These are phyloP conservation scores for Irpex rosettiformis DNA, from an alignment of 1,284 basidiomycete genomes.

Conservation along the genomic window DNA sequence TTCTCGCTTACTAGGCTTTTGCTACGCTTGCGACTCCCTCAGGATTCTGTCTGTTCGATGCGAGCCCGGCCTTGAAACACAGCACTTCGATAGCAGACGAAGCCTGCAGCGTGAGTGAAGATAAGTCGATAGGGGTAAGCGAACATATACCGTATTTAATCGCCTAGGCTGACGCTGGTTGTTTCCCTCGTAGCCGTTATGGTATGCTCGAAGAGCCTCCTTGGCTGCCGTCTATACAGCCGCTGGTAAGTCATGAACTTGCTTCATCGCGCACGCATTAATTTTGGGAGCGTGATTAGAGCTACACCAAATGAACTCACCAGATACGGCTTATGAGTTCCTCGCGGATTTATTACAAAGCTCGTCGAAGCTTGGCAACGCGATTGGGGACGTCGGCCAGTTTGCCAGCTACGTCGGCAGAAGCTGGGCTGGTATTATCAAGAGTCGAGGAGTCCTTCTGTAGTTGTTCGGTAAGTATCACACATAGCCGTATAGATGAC, in stretches of 20 bases:
- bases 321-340: constrained; percentile 58
- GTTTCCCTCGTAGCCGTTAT: constrained; percentile 45
- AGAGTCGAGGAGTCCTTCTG: constrained; percentile 52
- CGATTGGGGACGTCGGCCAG: constrained; percentile 44
- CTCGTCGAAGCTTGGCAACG: constrained; percentile 38
- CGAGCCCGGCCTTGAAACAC: constrained; percentile 55
- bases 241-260: constrained; percentile 39
- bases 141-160: background rate
- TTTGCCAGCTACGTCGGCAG: constrained; percentile 59
- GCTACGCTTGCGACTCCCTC: constrained; percentile 55
- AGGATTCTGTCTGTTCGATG: constrained; percentile 51
- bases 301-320: constrained; percentile 71
- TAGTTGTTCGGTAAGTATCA: no score
- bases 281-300: constrained; percentile 35
- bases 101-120: constrained; percentile 55
- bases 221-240: constrained; percentile 63
- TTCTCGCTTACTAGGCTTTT: constrained; percentile 51
- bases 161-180: background rate
- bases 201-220: constrained; percentile 64
- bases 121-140: constrained; percentile 52
- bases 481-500: no score
- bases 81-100: constrained; percentile 59
- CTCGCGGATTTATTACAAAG: constrained; percentile 57
- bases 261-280: background rate
- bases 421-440: constrained; percentile 67